These are phyloP conservation scores for Adiantum capillusveneris DNA, from an alignment of 75 land plant genomes.

Conservation along the genomic window DNA sequence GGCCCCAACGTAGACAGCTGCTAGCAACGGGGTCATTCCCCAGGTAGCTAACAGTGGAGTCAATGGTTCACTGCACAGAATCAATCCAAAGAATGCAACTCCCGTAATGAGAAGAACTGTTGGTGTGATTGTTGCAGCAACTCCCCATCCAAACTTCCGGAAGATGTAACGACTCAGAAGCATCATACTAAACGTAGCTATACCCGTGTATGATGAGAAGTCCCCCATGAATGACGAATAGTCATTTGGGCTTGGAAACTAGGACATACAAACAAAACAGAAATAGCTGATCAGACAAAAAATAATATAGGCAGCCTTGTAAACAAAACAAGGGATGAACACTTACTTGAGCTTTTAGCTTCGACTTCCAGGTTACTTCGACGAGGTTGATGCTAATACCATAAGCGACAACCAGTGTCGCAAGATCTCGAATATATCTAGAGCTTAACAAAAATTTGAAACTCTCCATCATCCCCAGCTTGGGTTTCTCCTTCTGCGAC, in stretches of 20 bases:
- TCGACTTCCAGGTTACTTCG: slow-evolving; percentile 98
- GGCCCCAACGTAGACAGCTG: slow-evolving; percentile 98
- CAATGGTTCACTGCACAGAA: slow-evolving; percentile 79
- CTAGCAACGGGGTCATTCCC: slow-evolving; percentile 94
- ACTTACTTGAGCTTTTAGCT: slow-evolving; percentile 88
- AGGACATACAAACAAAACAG: slow-evolving; percentile 4
- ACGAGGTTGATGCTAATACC: slow-evolving; percentile 98
- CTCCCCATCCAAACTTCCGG: slow-evolving; percentile 95
- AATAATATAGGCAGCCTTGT: slow-evolving; percentile 1
- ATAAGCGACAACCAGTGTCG: slow-evolving; percentile 97
- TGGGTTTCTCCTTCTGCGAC: slow-evolving; percentile 71
- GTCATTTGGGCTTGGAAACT: slow-evolving; percentile 99
- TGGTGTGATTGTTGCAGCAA: slow-evolving; percentile 93
- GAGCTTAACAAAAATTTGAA: slow-evolving; percentile 78
- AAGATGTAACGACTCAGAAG: slow-evolving; percentile 76
- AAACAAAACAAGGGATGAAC: neutral
- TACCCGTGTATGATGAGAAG: slow-evolving; percentile 93
- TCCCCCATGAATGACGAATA: slow-evolving; percentile 99
- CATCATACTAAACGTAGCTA: slow-evolving; percentile 99
- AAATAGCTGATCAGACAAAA: neutral
- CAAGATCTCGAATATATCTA: slow-evolving; percentile 88
- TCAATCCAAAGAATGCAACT: slow-evolving; percentile 87
- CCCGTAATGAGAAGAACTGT: slow-evolving; percentile 90
- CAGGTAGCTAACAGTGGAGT: slow-evolving; percentile 57
- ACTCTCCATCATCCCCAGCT: slow-evolving; percentile 90